Evolutionary conservation across 371 early-diverging fungal genomes (phyloP), one percentile per base, ranked within the genome.

Genomic region (Mortierella sp.): DNA sequence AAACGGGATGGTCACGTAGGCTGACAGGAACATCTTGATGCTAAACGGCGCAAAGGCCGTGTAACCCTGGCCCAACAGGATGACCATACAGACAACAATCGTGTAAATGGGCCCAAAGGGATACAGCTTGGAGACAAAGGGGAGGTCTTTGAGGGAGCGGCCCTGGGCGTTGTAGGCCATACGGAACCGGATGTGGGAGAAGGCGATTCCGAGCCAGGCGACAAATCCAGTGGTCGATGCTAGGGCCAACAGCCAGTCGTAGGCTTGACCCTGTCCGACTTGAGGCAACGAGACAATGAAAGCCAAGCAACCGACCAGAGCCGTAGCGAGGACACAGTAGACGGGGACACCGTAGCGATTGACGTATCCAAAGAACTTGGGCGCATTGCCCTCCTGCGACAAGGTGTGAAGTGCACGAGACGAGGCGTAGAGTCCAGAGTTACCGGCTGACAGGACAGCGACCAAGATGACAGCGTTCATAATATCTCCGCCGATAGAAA

Each of bases 381-480:
- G 95, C 9, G 95, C 95, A 74, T 90, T 90, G 24, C 93, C 93
- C 77, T 93, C 92, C 28, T 91, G 84, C 34, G 95, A 92, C 64
- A 95, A 82, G 9, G 91, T 89, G 85, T 93, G 89, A n/a, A 95
- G 84, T 1, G 93, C 93, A 74, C 96, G 93, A 8, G 92, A 91
- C 19, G 93, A 93, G 9, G 94, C 93, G 64, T 95, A 95, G 0
- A 95, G 90, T 48, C 93, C 94, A 48, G 94, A 93, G 88, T 95
- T 95, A 64, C 94, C 95, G 70, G 96, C 96, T 9, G 94, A 94
- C 48, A 44, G 92, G 91, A 83, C 91, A 69, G 88, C 93, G 26
- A 94, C 87, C 24, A 95, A 82, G 64, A 95, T 92, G 67, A 95
- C 89, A 21, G 94, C 96, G 73, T 95, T 95, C 94, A 95, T 94